Percentiles rank a stretch among this genome's conserved stretches.
phyloP scores from a whole-genome alignment of 2,329 filamentous ascomycete genomes.

The Aplosporella prunicola region DNA sequence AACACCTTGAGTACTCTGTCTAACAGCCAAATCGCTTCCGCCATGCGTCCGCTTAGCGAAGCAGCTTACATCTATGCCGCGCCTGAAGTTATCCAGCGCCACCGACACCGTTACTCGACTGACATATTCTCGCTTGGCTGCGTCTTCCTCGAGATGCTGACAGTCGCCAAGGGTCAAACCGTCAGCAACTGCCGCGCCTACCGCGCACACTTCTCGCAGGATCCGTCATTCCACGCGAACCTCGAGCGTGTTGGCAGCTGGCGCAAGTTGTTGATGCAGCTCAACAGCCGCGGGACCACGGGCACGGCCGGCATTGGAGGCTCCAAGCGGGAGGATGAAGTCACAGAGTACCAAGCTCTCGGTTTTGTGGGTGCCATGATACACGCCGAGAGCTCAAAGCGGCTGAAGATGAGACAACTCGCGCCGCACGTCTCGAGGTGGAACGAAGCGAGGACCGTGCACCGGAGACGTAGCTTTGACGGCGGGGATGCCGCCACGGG shows the following conservation, averaged over 20 bases:
- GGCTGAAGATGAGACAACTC: slow-evolving; percentile 24
- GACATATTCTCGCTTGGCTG: slow-evolving; percentile 33
- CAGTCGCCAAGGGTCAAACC: slow-evolving; percentile 27
- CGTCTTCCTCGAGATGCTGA: slow-evolving; percentile 31
- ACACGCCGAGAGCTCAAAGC: slow-evolving; percentile 21
- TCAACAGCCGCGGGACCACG: background rate
- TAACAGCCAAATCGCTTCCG: slow-evolving; percentile 9
- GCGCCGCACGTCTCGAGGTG: slow-evolving; percentile 20
- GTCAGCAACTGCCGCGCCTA: slow-evolving; percentile 26
- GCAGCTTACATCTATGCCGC: slow-evolving; percentile 30
- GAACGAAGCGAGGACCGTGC: slow-evolving; percentile 22
- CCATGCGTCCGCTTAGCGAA: slow-evolving; percentile 22
- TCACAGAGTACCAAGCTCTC: slow-evolving; percentile 25
- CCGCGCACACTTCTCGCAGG: slow-evolving; percentile 22
- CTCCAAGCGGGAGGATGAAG: slow-evolving; percentile 22
- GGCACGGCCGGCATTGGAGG: background rate
- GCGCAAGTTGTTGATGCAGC: slow-evolving; percentile 7
- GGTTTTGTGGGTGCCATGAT: slow-evolving; percentile 29
- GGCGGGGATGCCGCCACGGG: slow-evolving; percentile 9
- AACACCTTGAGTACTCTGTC: slow-evolving; percentile 20
- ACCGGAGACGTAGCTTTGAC: slow-evolving; percentile 25
- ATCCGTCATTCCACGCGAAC: slow-evolving; percentile 31
- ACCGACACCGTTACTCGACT: slow-evolving; percentile 19
- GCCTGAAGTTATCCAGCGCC: slow-evolving; percentile 27
- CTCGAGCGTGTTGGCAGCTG: slow-evolving; percentile 25